Evolutionary conservation across 2,329 filamentous ascomycete genomes (phyloP), one percentile per base, ranked within the genome.

Genomic region (Phoma herbarum): DNA sequence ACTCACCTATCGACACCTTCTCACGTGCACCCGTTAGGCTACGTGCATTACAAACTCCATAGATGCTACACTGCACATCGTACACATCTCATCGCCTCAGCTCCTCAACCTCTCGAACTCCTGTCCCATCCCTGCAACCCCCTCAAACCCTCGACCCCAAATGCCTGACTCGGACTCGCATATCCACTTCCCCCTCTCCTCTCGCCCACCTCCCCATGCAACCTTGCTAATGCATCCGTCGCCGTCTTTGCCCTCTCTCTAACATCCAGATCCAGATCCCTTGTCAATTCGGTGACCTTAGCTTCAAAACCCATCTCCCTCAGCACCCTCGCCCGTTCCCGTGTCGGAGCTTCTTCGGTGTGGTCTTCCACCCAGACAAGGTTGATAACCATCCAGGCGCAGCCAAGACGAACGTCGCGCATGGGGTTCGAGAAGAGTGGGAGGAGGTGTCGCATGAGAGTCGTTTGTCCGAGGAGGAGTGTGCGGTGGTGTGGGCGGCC

Each of bases 341-440:
- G 81, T 61, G 90, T 91, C 10, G 85, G 86, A 22, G 83, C 80
- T 20, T 82, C 80, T 66, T 97, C 93, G 28, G 78, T 83, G 7
- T 85, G 83, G 68, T 94, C 89, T 61, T 97, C 93, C 61, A 89
- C 84, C 83, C 90, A 96, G 0, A 91, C 90, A 42, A 99, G 84
- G 73, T 97, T 97, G 73, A 89, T 90, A 43, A 96, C 84, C 42
- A 96, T 83, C 84, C 93, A 94, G 64, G 92, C 92, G 66, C 95
- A 87, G 44, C 89, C 89, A 20, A 88, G 84, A 6, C 94, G 88
- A 7, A 99, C 89, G 41, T 90, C 86, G 44, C 86, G 85, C 71
- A 90, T 87, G 42, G 86, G 85, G 76, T 92, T 91, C 44, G 82
- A 85, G 68, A 95, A 90, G 55, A 96, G 88, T 16, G 86, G 86